Conservation (phyloP, 495 filamentous ascomycete genomes). For the Bacidia gigantensis region DNA sequence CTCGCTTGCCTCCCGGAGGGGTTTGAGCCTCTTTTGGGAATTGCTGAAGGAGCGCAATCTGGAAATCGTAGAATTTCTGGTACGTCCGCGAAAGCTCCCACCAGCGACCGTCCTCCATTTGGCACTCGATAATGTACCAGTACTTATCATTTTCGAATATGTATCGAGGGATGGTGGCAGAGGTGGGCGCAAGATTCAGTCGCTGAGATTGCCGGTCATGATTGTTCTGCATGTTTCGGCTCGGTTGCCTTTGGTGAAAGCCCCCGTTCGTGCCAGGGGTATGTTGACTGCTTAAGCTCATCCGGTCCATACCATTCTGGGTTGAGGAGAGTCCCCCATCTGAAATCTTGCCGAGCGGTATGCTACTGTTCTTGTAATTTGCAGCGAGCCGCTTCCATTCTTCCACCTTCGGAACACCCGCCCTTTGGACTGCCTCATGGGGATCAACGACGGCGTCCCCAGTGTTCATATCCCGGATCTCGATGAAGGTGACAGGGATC, state of each 20-base stretch:
- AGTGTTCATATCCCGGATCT: conserved; percentile 86
- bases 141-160: conserved; percentile 97
- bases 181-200: conserved; percentile 42
- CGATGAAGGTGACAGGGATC: conserved; percentile 94
- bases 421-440: conserved; percentile 71
- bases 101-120: conserved; percentile 77
- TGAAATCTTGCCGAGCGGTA: conserved; percentile 84
- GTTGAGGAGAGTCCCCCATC: conserved; percentile 31
- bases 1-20: conserved; percentile 58
- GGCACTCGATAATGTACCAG: conserved; percentile 92
- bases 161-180: conserved; percentile 80
- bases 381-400: conserved; percentile 99
- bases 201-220: conserved; percentile 24
- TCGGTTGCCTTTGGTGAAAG: conserved; percentile 33
- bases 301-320: conserved; percentile 61
- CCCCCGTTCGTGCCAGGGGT: conserved; percentile 29
- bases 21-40: conserved; percentile 89
- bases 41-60: conserved; percentile 85
- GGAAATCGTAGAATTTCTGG: conserved; percentile 98
- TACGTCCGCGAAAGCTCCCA: conserved; percentile 93
- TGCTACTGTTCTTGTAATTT: conserved; percentile 98
- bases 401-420: conserved; percentile 92
- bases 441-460: conserved; percentile 71
- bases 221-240: conserved; percentile 26
- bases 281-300: conserved; percentile 51